Evolutionary conservation across 352 stramenopile species (phyloP), one percentile per base, ranked within the genome.

Genomic region (Phytophthora tubulina): DNA sequence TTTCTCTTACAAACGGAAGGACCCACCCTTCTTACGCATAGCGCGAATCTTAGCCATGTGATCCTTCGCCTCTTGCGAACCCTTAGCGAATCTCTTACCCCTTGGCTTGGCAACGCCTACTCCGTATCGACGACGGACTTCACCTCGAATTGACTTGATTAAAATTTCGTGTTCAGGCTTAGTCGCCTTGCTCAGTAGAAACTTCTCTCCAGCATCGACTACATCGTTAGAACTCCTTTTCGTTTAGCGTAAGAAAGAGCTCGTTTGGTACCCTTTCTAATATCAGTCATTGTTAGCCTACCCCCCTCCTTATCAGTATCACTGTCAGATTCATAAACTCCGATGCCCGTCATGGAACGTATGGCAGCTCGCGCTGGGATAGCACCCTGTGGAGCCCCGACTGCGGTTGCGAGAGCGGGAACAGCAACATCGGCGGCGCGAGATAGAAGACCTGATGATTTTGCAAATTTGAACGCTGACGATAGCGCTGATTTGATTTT

Each of bases 401-500:
- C 1, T 2, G 27, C 27, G 3, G 51, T 61, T n/a, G 68, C 54
- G 4, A 61, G 3, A 5, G 68, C 55, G 1, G 46, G 55, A 6
- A 66, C 52, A 9, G 60, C 68, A 2, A 38, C n/a, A 14, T 69
- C 61, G 0, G 27, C 33, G 5, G 17, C 49, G 8, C 51, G 53
- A 6, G 6, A 45, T 0, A 74, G 9, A 6, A 74, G 3, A 32
- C 67, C 67, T 6, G 35, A 49, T 32, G 65, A 38, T 10, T 69
- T 74, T 9, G 52, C 67, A 11, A 58, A 74, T 8, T 69, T 69
- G 4, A 69, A 70, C 0, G 32, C 68, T 4, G 45, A 66, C 39
- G 71, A 71, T 21, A 71, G 64, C 0, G 45, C 58, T 32, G 39
- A 31, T 59, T 59, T 63, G 0, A 74, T 53, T 15, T 64, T 73